Conservation (phyloP, 352 stramenopile genomes). For the Pythium periplocum region DNA sequence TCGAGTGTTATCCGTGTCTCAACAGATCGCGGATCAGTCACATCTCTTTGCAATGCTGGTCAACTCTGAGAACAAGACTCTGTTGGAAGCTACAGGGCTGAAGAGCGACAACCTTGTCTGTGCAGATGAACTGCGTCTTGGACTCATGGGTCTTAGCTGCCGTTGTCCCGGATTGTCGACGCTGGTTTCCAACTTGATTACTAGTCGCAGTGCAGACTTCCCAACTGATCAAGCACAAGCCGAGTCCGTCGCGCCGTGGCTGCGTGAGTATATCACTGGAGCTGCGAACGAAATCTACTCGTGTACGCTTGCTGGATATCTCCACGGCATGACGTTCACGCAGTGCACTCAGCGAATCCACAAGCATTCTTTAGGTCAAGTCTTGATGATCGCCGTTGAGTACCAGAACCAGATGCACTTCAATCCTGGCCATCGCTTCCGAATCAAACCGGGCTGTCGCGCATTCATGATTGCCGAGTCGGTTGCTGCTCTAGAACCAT, state of each 20-base stretch:
- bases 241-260: slow-evolving; percentile 34
- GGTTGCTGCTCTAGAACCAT: slow-evolving; percentile 38
- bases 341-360: slow-evolving; percentile 66
- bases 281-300: slow-evolving; percentile 83
- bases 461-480: slow-evolving; percentile 79
- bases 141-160: slow-evolving; percentile 83
- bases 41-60: slow-evolving; percentile 81
- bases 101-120: slow-evolving; percentile 72
- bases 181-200: slow-evolving; percentile 81
- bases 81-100: slow-evolving; percentile 72
- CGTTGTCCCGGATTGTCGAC: slow-evolving; percentile 77
- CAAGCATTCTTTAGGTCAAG: slow-evolving; percentile 59
- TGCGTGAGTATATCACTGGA: slow-evolving; percentile 72
- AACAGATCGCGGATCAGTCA: slow-evolving; percentile 55
- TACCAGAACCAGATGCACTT: slow-evolving; percentile 57
- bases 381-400: slow-evolving; percentile 74
- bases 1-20: slow-evolving; percentile 68
- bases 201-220: slow-evolving; percentile 52
- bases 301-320: slow-evolving; percentile 42
- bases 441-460: slow-evolving; percentile 44
- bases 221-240: slow-evolving; percentile 9
- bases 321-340: slow-evolving; percentile 72
- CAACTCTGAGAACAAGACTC: slow-evolving; percentile 75
- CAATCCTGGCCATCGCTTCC: slow-evolving; percentile 64
- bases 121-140: slow-evolving; percentile 71